phyloP scores from a whole-genome alignment of 768 basidiomycete species.

The Mycena belliarum region DNA sequence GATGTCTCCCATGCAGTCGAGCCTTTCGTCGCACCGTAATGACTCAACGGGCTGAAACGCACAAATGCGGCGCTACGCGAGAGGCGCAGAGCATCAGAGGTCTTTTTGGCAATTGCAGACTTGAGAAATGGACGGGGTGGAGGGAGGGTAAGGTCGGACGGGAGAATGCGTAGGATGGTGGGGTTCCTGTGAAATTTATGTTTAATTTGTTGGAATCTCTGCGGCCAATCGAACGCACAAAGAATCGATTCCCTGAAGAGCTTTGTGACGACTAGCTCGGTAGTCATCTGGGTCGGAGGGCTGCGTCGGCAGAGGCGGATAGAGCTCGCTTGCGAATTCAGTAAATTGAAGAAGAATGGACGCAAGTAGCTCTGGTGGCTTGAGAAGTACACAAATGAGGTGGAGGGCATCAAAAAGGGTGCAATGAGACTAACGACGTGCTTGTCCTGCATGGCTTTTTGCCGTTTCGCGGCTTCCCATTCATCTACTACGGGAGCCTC shows the following conservation, averaged over 20 bases:
- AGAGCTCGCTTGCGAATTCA: constrained; percentile 52
- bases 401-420: constrained; percentile 23
- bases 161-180: constrained; percentile 46
- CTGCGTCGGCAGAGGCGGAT: constrained; percentile 37
- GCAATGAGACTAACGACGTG: constrained; percentile 55
- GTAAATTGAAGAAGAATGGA: constrained; percentile 56
- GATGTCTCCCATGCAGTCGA: constrained; percentile 76
- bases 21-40: constrained; percentile 69
- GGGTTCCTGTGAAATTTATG: constrained; percentile 35
- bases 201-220: not conserved
- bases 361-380: constrained; percentile 73
- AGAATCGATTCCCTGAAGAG: constrained; percentile 52
- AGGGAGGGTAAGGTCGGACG: constrained; percentile 52
- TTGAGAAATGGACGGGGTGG: constrained; percentile 50
- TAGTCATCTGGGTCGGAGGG: constrained; percentile 26
- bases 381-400: constrained; percentile 11
- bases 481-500: constrained; percentile 47
- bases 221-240: constrained; percentile 49
- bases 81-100: constrained; percentile 60
- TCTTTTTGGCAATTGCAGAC: constrained; percentile 58
- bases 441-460: constrained; percentile 60
- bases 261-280: constrained; percentile 39
- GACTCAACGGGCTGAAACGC: constrained; percentile 65
- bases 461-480: constrained; percentile 64
- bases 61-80: constrained; percentile 60